These are phyloP conservation scores for Cylindrodendrum hubeiense DNA, from an alignment of 2,329 filamentous ascomycete species.

Conservation along the genomic window DNA sequence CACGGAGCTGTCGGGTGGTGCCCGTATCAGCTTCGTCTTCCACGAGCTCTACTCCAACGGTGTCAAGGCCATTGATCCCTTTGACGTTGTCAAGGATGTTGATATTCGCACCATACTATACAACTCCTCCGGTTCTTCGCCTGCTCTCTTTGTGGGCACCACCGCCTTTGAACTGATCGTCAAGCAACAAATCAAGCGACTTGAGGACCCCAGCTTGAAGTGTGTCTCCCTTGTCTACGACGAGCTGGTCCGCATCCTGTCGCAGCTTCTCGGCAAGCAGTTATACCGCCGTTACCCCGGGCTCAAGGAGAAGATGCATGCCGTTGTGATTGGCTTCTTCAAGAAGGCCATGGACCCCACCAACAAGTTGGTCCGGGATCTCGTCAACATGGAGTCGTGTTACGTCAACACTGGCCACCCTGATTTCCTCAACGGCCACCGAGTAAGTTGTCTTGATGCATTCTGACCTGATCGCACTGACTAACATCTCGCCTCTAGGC, in stretches of 20 bases:
- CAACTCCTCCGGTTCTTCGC: slow-evolving; percentile 99
- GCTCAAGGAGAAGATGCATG: slow-evolving; percentile 97
- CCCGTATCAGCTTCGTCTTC: slow-evolving; percentile 99
- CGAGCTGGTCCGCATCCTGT: slow-evolving; percentile 94
- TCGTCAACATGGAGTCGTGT: slow-evolving; percentile 95
- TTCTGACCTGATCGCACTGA: neutral
- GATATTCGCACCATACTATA: slow-evolving; percentile 97
- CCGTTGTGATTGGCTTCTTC: slow-evolving; percentile 93
- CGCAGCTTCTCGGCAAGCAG: slow-evolving; percentile 88
- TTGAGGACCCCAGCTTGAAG: slow-evolving; percentile 97
- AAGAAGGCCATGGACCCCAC: slow-evolving; percentile 99
- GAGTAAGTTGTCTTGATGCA: slow-evolving; percentile 63
- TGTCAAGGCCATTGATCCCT: slow-evolving; percentile 97
- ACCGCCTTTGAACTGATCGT: slow-evolving; percentile 99
- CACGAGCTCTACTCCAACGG: slow-evolving; percentile 98
- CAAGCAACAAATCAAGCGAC: slow-evolving; percentile 96
- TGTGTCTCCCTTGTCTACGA: slow-evolving; percentile 98
- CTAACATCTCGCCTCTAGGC: slow-evolving; percentile 65
- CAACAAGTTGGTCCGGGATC: slow-evolving; percentile 94
- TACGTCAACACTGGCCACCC: slow-evolving; percentile 99
- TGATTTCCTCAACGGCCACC: slow-evolving; percentile 96
- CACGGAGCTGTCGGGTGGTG: slow-evolving; percentile 93
- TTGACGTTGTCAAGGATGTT: slow-evolving; percentile 96
- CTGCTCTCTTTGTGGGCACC: slow-evolving; percentile 95
- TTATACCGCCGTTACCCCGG: slow-evolving; percentile 93